These are phyloP conservation scores for Microbotryum violaceum DNA, from an alignment of 1,284 basidiomycete genomes.

Conservation along the genomic window DNA sequence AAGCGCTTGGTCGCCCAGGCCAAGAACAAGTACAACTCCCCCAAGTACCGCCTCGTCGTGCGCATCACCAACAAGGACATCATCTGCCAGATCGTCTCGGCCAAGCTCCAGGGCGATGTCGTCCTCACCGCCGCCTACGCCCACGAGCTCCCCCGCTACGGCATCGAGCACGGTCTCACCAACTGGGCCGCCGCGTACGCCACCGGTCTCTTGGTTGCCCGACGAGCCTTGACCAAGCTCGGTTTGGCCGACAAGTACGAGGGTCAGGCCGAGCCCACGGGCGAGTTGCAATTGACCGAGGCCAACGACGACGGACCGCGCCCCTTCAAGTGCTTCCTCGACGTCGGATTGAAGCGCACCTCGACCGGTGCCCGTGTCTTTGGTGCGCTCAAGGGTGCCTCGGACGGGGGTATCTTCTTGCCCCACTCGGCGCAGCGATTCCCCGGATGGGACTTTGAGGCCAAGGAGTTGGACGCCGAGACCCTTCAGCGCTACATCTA, in stretches of 20 bases:
- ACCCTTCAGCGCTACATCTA: constrained; percentile 96
- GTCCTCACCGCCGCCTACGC: constrained; percentile 81
- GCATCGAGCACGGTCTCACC: constrained; percentile 95
- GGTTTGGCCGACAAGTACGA: constrained; percentile 98
- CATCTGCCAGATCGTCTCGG: constrained; percentile 64
- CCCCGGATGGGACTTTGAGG: constrained; percentile 93
- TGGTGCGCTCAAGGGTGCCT: constrained; percentile 98
- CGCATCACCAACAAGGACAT: constrained; percentile 50
- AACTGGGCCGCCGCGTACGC: constrained; percentile 99
- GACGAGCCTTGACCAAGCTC: constrained; percentile 90
- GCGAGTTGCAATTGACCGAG: constrained; percentile 74
- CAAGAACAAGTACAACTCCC: constrained; percentile 99
- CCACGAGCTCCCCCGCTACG: constrained; percentile 87
- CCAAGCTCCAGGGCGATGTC: constrained; percentile 94
- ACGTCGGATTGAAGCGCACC: constrained; percentile 96
- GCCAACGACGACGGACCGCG: constrained; percentile 85
- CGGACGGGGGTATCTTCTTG: constrained; percentile 95
- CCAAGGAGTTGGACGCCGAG: constrained; percentile 90
- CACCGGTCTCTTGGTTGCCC: constrained; percentile 89
- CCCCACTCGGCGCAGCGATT: constrained; percentile 98
- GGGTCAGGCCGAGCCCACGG: constrained; percentile 88
- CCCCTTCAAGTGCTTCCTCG: constrained; percentile 98
- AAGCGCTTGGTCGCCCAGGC: constrained; percentile 94
- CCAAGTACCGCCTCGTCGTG: constrained; percentile 97
- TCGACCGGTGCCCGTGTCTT: constrained; percentile 98